Base-by-base conservation (phyloP, 2,329 filamentous ascomycete genomes). In the Scedosporium aurantiacum region DNA sequence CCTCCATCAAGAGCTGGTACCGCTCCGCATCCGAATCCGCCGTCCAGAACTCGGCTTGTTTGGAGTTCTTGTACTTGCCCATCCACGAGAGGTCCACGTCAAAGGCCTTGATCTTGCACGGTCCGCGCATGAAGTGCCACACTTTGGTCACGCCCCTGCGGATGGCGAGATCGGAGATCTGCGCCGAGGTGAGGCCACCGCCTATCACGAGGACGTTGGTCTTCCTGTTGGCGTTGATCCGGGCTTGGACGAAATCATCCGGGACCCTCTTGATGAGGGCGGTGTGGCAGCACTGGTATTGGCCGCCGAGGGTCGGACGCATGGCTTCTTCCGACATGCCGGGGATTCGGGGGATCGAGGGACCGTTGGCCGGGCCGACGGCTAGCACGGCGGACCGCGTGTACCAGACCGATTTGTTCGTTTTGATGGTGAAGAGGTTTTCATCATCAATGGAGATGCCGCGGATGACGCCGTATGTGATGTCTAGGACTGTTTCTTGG, bases 81-180 rank as follows among this genome's bases (percentile, higher is more conserved):
- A 93, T 88, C 90, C 90, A 94, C 57, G 82, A 80, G 1, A 93
- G 78, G 62, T 86, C 83, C 25, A 93, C 80, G 66, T 93, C 90
- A 65, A 93, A 93, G 63, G 87, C 85, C 72, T 93, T 93, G 58
- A 90, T 79, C 66, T 76, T 75, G 12, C 80, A 67, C 0, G 76
- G 73, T 0, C 81, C 78, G 0, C 90, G 80, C 81, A 91, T 85
- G 27, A 93, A 68, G 59, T 89, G 82, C 77, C 81, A 89, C 0
- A 92, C 85, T 64, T 84, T 87, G 0, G 76, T 79, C 0, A 90
- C 84, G 0, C 88, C 87, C 25, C 78, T 78, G 7, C 81, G 79
- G 62, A 91, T 74, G 1, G 83, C 83, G 56, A 88, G 77, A 67
- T 91, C 87, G 0, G 84, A 79, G 18, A 92, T 76, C 69, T 93